phyloP scores from a whole-genome alignment of 2,329 filamentous ascomycete genomes.

The Curvularia eragrostidis region DNA sequence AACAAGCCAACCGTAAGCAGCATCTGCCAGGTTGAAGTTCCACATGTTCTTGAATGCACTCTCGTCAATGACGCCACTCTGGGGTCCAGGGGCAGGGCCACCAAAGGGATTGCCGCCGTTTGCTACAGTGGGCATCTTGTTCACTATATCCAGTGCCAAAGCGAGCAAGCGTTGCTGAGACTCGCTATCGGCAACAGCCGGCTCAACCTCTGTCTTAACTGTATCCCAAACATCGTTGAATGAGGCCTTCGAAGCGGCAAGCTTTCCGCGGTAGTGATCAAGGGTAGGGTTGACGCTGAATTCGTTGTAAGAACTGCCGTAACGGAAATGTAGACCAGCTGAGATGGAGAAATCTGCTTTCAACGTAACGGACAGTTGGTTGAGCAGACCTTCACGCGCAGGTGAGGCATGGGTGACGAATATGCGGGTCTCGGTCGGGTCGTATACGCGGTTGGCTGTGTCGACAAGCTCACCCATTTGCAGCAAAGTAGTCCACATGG shows the following conservation, averaged over 20 bases:
- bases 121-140: conserved; percentile 95
- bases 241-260: conserved; percentile 95
- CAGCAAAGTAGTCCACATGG: conserved; percentile 98
- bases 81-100: conserved; percentile 75
- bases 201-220: conserved; percentile 93
- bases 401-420: conserved; percentile 98
- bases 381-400: conserved; percentile 92
- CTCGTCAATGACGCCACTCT: conserved; percentile 91
- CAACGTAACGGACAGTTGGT: conserved; percentile 94
- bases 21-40: conserved; percentile 99
- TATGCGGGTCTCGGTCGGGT: conserved; percentile 94
- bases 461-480: conserved; percentile 99
- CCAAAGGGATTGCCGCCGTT: conserved; percentile 97
- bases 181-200: conserved; percentile 91
- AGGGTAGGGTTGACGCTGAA: conserved; percentile 98
- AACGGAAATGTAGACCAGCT: conserved; percentile 95
- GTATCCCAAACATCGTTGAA: conserved; percentile 99
- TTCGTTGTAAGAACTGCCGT: conserved; percentile 99
- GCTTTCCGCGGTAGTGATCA: conserved; percentile 97
- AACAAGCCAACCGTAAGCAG: conserved; percentile 94
- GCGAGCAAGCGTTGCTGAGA: conserved; percentile 91
- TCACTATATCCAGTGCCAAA: conserved; percentile 90
- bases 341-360: conserved; percentile 99
- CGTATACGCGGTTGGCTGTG: conserved; percentile 97
- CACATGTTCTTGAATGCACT: conserved; percentile 99